A percentile compares a stretch with the other conserved stretches of the same genome.
phyloP scores from a whole-genome alignment of 176 grass and related monocot species.

The Raddia guianensis region DNA sequence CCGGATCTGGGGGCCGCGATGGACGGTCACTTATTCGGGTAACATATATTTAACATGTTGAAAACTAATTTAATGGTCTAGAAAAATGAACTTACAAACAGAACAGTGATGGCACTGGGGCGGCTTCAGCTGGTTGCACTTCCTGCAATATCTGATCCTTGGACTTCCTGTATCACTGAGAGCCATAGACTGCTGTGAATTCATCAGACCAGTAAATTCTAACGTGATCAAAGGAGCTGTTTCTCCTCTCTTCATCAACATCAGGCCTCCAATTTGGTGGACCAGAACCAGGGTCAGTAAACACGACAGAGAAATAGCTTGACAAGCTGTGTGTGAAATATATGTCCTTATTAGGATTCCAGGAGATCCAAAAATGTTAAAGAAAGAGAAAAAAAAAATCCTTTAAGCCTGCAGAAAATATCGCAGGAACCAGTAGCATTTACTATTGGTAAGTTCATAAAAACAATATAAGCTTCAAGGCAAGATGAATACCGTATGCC shows the following conservation, averaged over 20 bases:
- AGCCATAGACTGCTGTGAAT: slow-evolving; percentile 52
- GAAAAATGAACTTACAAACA: slow-evolving; percentile 61
- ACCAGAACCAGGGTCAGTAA: slow-evolving; percentile 67
- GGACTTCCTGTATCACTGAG: slow-evolving; percentile 38
- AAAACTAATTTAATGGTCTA: neutral
- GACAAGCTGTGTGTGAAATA: slow-evolving; percentile 53
- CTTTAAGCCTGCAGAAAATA: neutral
- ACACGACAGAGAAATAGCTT: slow-evolving; percentile 78
- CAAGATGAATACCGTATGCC: neutral
- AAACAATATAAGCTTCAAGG: neutral
- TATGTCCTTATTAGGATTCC: neutral
- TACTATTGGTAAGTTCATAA: neutral
- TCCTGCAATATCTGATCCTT: slow-evolving; percentile 71
- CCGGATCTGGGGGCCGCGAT: no score
- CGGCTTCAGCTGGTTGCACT: slow-evolving; percentile 78
- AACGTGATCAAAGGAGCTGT: slow-evolving; percentile 44
- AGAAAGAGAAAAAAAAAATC: neutral
- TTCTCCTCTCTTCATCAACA: slow-evolving; percentile 76
- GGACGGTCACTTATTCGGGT: no score
- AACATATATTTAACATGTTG: neutral
- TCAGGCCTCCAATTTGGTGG: slow-evolving; percentile 72
- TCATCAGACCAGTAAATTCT: slow-evolving; percentile 54
- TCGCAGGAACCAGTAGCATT: neutral
- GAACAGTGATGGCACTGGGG: slow-evolving; percentile 86
- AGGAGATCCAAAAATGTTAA: neutral